Conservation (phyloP, 495 filamentous ascomycete species). For the Stereocaulon alpinum region DNA sequence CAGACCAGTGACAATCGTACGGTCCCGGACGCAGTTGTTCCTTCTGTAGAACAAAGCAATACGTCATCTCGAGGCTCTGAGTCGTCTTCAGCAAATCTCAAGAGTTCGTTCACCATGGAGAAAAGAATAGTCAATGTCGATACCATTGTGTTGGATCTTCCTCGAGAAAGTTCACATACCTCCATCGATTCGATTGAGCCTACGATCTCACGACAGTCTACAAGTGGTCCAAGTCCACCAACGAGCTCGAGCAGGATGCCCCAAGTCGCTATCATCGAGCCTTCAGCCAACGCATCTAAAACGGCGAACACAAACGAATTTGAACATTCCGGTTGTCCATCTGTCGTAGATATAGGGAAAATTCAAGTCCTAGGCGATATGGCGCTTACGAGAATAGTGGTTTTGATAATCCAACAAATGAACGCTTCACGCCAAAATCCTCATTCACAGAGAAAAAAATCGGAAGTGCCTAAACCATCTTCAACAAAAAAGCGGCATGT, state of each 20-base stretch:
- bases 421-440: neutral
- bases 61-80: constrained; percentile 10
- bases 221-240: neutral
- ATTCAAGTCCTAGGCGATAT: constrained; percentile 17
- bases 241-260: neutral
- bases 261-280: neutral
- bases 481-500: neutral
- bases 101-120: constrained; percentile 6
- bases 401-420: constrained; percentile 12
- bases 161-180: neutral
- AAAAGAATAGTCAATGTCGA: constrained; percentile 10
- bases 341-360: constrained; percentile 9
- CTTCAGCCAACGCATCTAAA: neutral
- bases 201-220: neutral
- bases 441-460: neutral
- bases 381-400: constrained; percentile 16
- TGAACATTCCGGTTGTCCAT: neutral
- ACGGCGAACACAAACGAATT: neutral
- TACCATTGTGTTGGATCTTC: neutral
- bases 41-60: neutral
- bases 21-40: neutral
- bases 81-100: constrained; percentile 9
- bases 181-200: neutral
- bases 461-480: neutral
- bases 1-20: neutral